A percentile compares a stretch with the other conserved stretches of the same genome.
phyloP scores from a whole-genome alignment of 176 grass and related monocot genomes.

The Bothriochloa decipiens region DNA sequence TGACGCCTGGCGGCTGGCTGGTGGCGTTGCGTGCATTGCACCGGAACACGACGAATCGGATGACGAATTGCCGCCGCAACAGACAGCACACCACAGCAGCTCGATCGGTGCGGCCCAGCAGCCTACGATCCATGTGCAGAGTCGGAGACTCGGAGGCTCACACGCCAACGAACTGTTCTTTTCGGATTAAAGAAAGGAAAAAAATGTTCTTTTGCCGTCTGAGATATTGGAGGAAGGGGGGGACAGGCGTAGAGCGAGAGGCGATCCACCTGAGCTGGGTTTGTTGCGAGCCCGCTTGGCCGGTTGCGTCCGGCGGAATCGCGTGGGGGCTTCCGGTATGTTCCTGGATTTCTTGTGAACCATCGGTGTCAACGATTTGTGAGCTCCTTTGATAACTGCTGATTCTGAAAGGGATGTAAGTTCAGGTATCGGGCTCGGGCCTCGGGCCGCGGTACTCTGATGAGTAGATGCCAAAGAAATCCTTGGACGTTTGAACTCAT shows the following conservation, averaged over 20 bases:
- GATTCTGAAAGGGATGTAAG: background rate
- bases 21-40: slow-evolving; percentile 5
- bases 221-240: background rate
- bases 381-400: background rate
- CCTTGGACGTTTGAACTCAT: background rate
- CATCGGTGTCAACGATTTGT: background rate
- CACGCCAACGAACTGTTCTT: background rate
- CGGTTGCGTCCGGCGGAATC: slow-evolving; percentile 47
- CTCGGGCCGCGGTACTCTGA: too few relatives aligned
- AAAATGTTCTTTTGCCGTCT: background rate
- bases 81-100: background rate
- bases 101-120: background rate
- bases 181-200: background rate
- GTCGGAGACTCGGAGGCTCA: background rate
- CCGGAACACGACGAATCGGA: background rate
- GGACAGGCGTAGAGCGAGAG: slow-evolving; percentile 3
- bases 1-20: background rate
- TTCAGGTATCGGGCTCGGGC: too few relatives aligned
- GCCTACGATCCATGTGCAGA: background rate
- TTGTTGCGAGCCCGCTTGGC: slow-evolving; percentile 42
- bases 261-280: slow-evolving; percentile 7
- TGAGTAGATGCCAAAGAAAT: background rate
- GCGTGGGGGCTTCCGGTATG: background rate
- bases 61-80: background rate
- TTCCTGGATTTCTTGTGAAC: slow-evolving; percentile 44